Percentiles rank a stretch among this genome's conserved stretches.
Conservation (phyloP, 2,329 filamentous ascomycete genomes). For the Penicillium hordei region DNA sequence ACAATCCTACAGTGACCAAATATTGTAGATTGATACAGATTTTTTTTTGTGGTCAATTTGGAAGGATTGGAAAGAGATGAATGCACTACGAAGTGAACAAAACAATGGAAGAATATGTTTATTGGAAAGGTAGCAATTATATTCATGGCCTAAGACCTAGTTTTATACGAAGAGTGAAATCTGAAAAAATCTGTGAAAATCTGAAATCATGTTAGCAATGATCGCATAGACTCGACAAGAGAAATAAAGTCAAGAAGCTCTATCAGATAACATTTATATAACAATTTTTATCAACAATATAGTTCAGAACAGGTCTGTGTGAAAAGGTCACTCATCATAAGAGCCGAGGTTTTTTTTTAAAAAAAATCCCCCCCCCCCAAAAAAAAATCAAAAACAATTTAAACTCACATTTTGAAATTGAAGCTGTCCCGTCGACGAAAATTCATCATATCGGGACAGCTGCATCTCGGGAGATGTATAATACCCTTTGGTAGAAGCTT, state of each 20-base stretch:
- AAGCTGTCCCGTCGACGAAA: background rate
- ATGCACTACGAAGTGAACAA: background rate
- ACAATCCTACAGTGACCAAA: background rate
- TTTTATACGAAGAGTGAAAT: background rate
- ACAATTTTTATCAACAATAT: constrained; percentile 51
- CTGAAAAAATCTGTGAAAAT: background rate
- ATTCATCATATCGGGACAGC: background rate
- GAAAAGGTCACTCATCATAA: constrained; percentile 15
- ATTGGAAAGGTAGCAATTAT: background rate
- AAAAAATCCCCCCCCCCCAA: background rate
- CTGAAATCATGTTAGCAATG: constrained; percentile 17
- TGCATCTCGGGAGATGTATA: background rate
- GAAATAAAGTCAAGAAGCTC: constrained; percentile 24
- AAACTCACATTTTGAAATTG: constrained; percentile 12
- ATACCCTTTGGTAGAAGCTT: constrained; percentile 53
- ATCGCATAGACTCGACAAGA: constrained; percentile 8
- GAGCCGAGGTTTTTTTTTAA: background rate
- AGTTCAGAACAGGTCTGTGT: constrained; percentile 58
- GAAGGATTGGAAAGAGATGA: background rate
- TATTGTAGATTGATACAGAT: background rate
- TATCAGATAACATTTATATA: constrained; percentile 46
- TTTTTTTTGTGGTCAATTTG: background rate
- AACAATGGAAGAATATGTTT: background rate
- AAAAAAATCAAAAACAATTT: background rate
- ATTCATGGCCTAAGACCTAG: background rate